Base-by-base conservation (phyloP, 2,329 filamentous ascomycete genomes). In the Fusarium sp. region DNA sequence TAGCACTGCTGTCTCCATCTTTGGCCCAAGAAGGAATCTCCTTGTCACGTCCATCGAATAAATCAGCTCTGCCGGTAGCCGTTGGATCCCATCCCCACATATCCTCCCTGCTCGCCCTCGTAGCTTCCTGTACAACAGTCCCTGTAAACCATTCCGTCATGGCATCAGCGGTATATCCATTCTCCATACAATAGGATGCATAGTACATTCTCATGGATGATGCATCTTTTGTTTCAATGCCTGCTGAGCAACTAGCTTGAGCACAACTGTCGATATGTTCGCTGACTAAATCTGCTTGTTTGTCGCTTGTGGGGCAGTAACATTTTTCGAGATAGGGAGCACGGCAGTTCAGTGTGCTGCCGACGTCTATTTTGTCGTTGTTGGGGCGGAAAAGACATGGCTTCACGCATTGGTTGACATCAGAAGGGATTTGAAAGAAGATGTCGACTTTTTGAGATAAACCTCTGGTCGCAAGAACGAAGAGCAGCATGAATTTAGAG, bases 381-480 rank as follows among this genome's bases (percentile, higher is more conserved):
- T 49, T 37, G 16, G 59, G 59, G 0, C 59, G 57, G 10, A 47
- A 63, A 7, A 63, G 60, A 21, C 60, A 63, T 10, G 57, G 60
- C 7, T 37, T 30, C 2, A 62, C 21, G 28, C 60, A 63, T 25
- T 61, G 45, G 0, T 51, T 9, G 0, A 61, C 55, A 1, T 50
- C 55, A 3, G 28, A 3, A 1, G 59, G 59, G 13, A 60, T 45
- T 20, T 60, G 1, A 3, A 10, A 16, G 4, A 61, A 60, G 6
- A 61, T 61, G 9, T 30, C 8, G 7, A 61, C 59, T 8, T 23
- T 49, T 37, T 60, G 45, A 1, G 55, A 40, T 7, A 40, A 4
- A 2, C 23, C 3, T 2, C 7, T 37, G 8, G 45, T 60, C 2
- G 28, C 16, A 6, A 51, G 23, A 3, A 20, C 2, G 2, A 60